Base-by-base conservation (phyloP, 352 stramenopile genomes). In the Pythium oligandrum region DNA sequence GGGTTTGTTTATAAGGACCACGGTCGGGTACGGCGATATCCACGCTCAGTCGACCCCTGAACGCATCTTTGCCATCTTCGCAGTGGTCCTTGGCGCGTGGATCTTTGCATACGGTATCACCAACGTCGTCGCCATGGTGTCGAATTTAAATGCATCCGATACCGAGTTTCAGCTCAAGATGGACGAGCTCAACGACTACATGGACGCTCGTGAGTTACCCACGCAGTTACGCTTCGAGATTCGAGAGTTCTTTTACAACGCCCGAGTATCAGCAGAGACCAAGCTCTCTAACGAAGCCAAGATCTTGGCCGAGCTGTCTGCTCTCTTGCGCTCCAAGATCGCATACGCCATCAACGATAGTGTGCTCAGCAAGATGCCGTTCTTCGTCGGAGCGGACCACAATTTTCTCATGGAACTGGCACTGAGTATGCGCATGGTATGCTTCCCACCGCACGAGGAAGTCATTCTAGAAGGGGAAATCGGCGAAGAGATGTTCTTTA, bases 401-500 rank as follows among this genome's bases (percentile, higher is more conserved):
- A 91, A 87, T 36, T 91, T 91, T 40, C 67, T 91, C 45, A 88
- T 91, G 78, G 80, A 91, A 53, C 69, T 91, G 3, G 80, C 80
- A 30, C 58, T 91, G 12, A 88, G 76, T 43, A 91, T 91, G 81
- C 78, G 80, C 48, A 88, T 91, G 81, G 77, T 91, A 35, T 88
- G 80, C 55, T 86, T 91, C 39, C 78, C 81, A 17, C 81, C 81
- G 0, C 59, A 87, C 9, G 81, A 91, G 56, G 81, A 91, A 32
- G 78, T 91, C 10, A 88, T 91, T 48, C 62, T 91, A 3, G 81
- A 91, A 44, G 81, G 81, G 26, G 81, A 91, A 56, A 88, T 89
- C 38, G 81, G 81, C 10, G 75, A 91, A 55, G 81, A 91, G 51
- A 91, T 91, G 81, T 91, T 91, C 53, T 91, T 89, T 59, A 91